Evolutionary conservation across 306 rosid genomes (phyloP).

Genomic region (Lagenaria siceraria): DNA sequence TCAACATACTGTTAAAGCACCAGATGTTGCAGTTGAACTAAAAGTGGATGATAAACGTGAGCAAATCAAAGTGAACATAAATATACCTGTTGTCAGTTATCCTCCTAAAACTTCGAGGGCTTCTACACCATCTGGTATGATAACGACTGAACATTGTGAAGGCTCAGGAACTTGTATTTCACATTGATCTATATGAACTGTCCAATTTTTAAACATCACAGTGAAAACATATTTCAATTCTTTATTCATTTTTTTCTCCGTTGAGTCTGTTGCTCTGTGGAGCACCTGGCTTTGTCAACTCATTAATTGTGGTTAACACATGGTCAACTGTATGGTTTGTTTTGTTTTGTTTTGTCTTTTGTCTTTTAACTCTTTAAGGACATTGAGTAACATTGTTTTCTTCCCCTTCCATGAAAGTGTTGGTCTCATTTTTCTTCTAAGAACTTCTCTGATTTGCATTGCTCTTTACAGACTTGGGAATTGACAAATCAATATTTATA

Average conservation of each 20-base stretch:
- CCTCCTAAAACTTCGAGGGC: conserved; percentile 44
- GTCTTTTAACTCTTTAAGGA: neutral
- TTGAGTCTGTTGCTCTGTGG: neutral
- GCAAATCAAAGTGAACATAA: conserved; percentile 38
- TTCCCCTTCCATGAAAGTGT: neutral
- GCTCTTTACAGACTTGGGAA: conserved; percentile 42
- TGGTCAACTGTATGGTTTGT: neutral
- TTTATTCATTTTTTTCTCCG: neutral
- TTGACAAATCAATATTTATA: conserved; percentile 73
- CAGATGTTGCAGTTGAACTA: conserved; percentile 49
- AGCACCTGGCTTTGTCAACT: neutral
- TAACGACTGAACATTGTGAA: conserved; percentile 7
- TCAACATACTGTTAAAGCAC: conserved; percentile 28
- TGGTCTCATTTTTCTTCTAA: neutral
- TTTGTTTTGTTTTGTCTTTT: neutral
- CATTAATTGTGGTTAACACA: neutral
- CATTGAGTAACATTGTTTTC: neutral
- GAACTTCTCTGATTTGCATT: conserved; percentile 13
- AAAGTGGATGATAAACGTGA: conserved; percentile 29
- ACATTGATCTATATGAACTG: neutral
- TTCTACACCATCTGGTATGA: conserved; percentile 43
- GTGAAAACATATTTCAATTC: neutral
- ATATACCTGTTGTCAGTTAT: conserved; percentile 58
- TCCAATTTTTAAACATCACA: neutral
- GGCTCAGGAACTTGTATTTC: neutral